These are phyloP conservation scores for Bipolaris gigantea DNA, from an alignment of 2,329 filamentous ascomycete species.

Conservation along the genomic window DNA sequence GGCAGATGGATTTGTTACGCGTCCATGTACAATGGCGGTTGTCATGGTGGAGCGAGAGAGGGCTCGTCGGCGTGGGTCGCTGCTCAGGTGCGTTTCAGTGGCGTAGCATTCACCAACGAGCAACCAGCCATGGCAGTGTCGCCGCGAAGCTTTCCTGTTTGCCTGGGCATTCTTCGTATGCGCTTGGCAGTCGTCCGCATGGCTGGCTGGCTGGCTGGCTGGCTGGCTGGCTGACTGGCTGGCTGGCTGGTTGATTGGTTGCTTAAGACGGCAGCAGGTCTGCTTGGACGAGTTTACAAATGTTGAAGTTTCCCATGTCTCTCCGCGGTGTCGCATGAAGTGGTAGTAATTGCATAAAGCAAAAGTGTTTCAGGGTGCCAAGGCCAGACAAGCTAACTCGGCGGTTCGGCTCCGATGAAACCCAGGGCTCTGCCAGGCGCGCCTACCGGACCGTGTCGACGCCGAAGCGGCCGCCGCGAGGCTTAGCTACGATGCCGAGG, in stretches of 20 bases:
- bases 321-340: background rate
- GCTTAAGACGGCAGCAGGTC: too few relatives aligned
- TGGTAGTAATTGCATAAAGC: background rate
- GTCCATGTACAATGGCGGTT: slow-evolving; percentile 33
- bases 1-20: slow-evolving; percentile 34
- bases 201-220: background rate
- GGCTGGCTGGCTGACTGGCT: too few relatives aligned
- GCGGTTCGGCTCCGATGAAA: slow-evolving; percentile 23
- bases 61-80: slow-evolving; percentile 17
- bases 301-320: background rate
- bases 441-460: slow-evolving; percentile 19
- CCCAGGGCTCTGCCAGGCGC: slow-evolving; percentile 7
- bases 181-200: background rate
- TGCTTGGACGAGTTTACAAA: background rate
- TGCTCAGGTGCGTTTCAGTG: slow-evolving; percentile 27
- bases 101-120: slow-evolving; percentile 8
- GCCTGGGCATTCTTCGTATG: background rate
- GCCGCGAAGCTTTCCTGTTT: background rate
- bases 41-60: slow-evolving; percentile 35
- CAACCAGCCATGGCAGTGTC: background rate
- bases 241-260: background rate
- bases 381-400: slow-evolving; percentile 22
- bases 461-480: slow-evolving; percentile 31
- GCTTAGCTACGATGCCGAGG: slow-evolving; percentile 26
- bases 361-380: slow-evolving; percentile 33